phyloP scores from a whole-genome alignment of 768 basidiomycete genomes.

The Russula brevipes region DNA sequence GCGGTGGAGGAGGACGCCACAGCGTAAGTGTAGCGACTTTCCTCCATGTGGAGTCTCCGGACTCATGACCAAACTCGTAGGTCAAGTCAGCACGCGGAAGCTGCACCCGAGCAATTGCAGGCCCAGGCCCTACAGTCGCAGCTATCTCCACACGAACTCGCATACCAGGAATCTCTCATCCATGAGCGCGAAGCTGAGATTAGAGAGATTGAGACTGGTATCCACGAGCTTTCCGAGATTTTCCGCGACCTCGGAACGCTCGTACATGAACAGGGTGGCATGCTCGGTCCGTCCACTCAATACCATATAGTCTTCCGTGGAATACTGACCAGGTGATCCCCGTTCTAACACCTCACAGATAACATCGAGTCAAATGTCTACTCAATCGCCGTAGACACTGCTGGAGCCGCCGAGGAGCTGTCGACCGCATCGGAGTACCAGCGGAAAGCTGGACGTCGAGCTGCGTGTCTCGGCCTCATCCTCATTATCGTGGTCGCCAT shows the following conservation, averaged over 20 bases:
- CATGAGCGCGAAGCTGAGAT: slow-evolving; percentile 94
- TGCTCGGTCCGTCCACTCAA: slow-evolving; percentile 68
- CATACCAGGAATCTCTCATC: slow-evolving; percentile 92
- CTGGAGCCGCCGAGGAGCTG: slow-evolving; percentile 80
- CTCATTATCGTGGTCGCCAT: slow-evolving; percentile 81
- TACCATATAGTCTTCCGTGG: too few species aligned
- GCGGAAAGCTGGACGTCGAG: slow-evolving; percentile 85
- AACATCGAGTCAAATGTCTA: slow-evolving; percentile 94
- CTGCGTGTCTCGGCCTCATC: slow-evolving; percentile 85
- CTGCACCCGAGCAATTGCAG: slow-evolving; percentile 58
- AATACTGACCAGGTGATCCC: neutral
- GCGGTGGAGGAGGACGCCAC: slow-evolving; percentile 70
- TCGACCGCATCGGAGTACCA: slow-evolving; percentile 90
- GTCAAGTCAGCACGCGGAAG: slow-evolving; percentile 23
- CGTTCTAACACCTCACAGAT: slow-evolving; percentile 43
- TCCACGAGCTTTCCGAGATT: slow-evolving; percentile 93
- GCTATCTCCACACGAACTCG: slow-evolving; percentile 86
- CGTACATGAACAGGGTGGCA: slow-evolving; percentile 88
- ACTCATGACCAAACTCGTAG: neutral
- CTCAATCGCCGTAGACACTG: slow-evolving; percentile 77
- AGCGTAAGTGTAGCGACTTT: slow-evolving; percentile 27
- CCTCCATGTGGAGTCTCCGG: too few species aligned
- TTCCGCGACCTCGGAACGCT: slow-evolving; percentile 94
- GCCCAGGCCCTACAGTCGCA: slow-evolving; percentile 65
- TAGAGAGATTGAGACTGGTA: slow-evolving; percentile 92